Conservation (phyloP, 495 filamentous ascomycete species). For the Penicillium ucsense region DNA sequence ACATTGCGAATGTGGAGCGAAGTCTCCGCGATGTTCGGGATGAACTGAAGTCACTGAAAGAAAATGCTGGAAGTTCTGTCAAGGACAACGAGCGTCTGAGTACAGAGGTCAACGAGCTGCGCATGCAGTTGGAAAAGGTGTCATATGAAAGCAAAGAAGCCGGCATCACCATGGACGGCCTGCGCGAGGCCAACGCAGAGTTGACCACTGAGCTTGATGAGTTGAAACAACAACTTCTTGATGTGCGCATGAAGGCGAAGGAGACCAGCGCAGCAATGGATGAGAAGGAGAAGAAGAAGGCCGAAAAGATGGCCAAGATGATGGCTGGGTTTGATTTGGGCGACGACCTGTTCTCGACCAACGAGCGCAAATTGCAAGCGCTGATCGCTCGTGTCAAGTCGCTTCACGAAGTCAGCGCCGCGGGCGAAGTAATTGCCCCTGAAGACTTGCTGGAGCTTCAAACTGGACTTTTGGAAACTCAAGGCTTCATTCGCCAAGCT, state of each 20-base stretch:
- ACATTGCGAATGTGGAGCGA: slow-evolving; percentile 67
- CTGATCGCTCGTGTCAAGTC: slow-evolving; percentile 73
- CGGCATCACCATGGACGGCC: slow-evolving; percentile 90
- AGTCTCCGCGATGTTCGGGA: slow-evolving; percentile 70
- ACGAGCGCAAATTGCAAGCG: slow-evolving; percentile 72
- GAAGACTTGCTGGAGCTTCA: slow-evolving; percentile 72
- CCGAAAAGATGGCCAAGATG: slow-evolving; percentile 99
- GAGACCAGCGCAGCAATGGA: slow-evolving; percentile 80
- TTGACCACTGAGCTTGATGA: slow-evolving; percentile 87
- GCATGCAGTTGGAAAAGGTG: slow-evolving; percentile 91
- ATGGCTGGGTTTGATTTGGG: slow-evolving; percentile 96
- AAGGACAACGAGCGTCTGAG: slow-evolving; percentile 81
- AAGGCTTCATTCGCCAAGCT: slow-evolving; percentile 86
- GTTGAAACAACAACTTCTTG: slow-evolving; percentile 90
- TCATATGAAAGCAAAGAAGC: slow-evolving; percentile 95
- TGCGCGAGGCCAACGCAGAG: slow-evolving; percentile 92
- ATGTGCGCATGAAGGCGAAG: slow-evolving; percentile 90
- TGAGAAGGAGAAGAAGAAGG: slow-evolving; percentile 97
- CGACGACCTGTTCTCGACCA: slow-evolving; percentile 80
- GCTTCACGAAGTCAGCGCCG: slow-evolving; percentile 63
- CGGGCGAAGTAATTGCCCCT: slow-evolving; percentile 69
- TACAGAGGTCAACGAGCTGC: slow-evolving; percentile 77
- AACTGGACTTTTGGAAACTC: slow-evolving; percentile 70
- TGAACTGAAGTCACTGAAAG: slow-evolving; percentile 71
- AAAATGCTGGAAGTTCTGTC: slow-evolving; percentile 66